A percentile compares a stretch with the other conserved stretches of the same genome.
Conservation (phyloP, 2,329 filamentous ascomycete species). For the Fusarium dlaminii region DNA sequence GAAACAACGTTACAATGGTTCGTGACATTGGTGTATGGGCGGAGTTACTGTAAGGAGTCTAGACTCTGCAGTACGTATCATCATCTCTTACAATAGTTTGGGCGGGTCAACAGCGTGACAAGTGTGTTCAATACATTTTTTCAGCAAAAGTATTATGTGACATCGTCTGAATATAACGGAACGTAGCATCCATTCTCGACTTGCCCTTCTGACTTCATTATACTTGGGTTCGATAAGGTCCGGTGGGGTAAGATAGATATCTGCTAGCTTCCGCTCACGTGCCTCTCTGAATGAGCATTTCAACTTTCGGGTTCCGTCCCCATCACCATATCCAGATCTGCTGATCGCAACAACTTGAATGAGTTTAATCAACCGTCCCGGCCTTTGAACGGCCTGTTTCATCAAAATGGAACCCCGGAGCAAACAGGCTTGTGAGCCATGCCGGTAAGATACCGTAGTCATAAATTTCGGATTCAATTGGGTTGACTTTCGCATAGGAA, state of each 20-base stretch:
- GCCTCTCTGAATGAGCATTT: neutral
- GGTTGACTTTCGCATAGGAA: neutral
- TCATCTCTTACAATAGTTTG: neutral
- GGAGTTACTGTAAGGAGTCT: neutral
- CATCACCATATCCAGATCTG: neutral
- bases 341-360: neutral
- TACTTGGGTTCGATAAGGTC: neutral
- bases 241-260: neutral
- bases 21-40: neutral
- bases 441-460: neutral
- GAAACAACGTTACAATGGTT: neutral
- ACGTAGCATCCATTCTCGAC: neutral
- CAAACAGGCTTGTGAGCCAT: conserved; percentile 15
- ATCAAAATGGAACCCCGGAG: conserved; percentile 3
- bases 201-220: neutral
- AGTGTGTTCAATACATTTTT: neutral
- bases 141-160: fast-evolving
- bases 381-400: neutral
- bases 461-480: fast-evolving
- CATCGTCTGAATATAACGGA: neutral
- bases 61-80: neutral
- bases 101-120: neutral
- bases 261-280: neutral
- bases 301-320: neutral
- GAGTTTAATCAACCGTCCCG: neutral